phyloP scores from a whole-genome alignment of 148 eudicot species.

The Nepenthes mirabilis region DNA sequence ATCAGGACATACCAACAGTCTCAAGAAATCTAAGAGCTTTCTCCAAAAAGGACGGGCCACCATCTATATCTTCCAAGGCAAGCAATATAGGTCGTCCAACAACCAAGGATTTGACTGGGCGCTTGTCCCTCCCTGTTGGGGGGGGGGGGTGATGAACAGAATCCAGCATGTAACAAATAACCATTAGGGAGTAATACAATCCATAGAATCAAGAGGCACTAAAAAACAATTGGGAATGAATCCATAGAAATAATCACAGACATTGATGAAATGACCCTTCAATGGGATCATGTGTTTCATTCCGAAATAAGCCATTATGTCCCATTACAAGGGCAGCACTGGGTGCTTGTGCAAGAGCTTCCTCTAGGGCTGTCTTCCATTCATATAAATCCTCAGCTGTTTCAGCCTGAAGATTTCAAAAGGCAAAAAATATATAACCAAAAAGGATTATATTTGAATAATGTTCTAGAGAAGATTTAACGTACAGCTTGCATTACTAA shows the following conservation, averaged over 20 bases:
- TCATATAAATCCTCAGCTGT: conserved; percentile 86
- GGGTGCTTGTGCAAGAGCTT: conserved; percentile 97
- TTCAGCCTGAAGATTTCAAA: conserved; percentile 57
- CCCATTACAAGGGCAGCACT: conserved; percentile 99
- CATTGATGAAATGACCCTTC: conserved; percentile 90
- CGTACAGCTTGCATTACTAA: neutral
- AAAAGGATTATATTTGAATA: neutral
- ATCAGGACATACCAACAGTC: conserved; percentile 48
- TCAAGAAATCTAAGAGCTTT: conserved; percentile 96
- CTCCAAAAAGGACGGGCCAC: conserved; percentile 97
- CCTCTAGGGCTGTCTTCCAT: conserved; percentile 94
- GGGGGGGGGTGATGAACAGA: conserved; percentile 7
- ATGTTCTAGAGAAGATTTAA: neutral
- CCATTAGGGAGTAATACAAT: neutral
- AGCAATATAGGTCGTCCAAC: conserved; percentile 97
- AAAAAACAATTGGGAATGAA: conserved; percentile 3
- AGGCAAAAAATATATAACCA: conserved; percentile 3
- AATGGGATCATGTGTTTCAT: conserved; percentile 55
- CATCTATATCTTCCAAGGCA: conserved; percentile 96
- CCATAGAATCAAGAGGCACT: neutral
- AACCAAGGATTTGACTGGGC: conserved; percentile 91
- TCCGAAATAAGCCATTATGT: conserved; percentile 89
- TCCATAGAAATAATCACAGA: conserved; percentile 19
- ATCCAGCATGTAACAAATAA: conserved; percentile 1
- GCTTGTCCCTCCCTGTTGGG: conserved; percentile 78